Conservation (phyloP, 495 filamentous ascomycete species). For the Hypoxylon fuscum region DNA sequence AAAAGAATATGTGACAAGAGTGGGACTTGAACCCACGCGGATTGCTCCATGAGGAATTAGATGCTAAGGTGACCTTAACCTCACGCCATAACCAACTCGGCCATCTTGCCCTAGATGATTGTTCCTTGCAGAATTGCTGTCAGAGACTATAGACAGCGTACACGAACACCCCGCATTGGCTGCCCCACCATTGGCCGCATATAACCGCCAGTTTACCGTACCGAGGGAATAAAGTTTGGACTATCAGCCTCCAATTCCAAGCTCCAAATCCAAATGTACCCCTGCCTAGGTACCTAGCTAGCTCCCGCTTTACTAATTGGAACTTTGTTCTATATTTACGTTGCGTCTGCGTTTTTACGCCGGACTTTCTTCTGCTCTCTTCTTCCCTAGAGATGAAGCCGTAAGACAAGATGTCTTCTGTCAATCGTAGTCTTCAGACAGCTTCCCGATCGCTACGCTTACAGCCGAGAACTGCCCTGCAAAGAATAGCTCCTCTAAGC, state of each 20-base stretch:
- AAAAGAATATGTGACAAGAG: background rate
- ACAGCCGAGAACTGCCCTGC: constrained; percentile 33
- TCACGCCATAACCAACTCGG: constrained; percentile 57
- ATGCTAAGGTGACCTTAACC: constrained; percentile 52
- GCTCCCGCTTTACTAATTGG: background rate
- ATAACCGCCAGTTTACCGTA: constrained; percentile 26
- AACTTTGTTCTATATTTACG: background rate
- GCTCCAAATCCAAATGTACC: background rate
- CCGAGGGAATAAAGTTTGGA: constrained; percentile 18
- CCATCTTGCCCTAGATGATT: constrained; percentile 56
- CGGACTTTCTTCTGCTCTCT: background rate
- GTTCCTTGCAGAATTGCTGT: too few relatives aligned
- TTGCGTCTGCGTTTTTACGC: background rate
- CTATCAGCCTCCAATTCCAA: background rate
- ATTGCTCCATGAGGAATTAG: constrained; percentile 49
- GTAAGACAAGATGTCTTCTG: constrained; percentile 43
- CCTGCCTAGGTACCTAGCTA: background rate
- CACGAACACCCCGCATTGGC: background rate
- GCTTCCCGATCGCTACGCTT: constrained; percentile 47
- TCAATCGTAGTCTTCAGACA: constrained; percentile 43
- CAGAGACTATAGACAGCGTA: too few relatives aligned
- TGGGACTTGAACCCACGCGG: constrained; percentile 37
- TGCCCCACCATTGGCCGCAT: constrained; percentile 36
- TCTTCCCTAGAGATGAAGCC: constrained; percentile 5
- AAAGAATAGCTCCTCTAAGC: constrained; percentile 25